Evolutionary conservation across 1,284 basidiomycete species (phyloP), one percentile per base, ranked within the genome.

Genomic region (Phylloboletellus chloephorus): DNA sequence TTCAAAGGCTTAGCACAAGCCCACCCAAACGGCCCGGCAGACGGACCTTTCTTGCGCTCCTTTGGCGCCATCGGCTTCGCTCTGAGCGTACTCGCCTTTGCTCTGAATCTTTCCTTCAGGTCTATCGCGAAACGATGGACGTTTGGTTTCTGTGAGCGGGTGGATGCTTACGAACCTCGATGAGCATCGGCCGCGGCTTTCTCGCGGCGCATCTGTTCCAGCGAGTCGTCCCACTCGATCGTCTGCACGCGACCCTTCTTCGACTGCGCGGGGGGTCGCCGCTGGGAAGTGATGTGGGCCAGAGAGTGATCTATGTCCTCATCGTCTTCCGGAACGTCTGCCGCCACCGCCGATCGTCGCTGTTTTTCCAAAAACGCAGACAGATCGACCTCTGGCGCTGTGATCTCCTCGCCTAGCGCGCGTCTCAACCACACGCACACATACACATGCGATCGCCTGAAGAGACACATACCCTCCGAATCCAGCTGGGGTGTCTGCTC

Each of bases 301-400:
- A 87, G 61, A 4, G 68, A 72, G 23, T 68, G 64, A 48, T 86
- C 82, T 13, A 87, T 67, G 39, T 77, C 76, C 3, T 77, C 78
- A 20, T 79, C 74, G 0, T 62, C 66, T 9, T 52, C 55, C 0
- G 50, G 47, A 3, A 53, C 48, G 4, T 44, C 44, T 2, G 19
- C 23, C 2, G 10, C 31, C 12, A 34, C 4, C 21, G 74, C 75
- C 5, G 68, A 65, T 25, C 77, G 56, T 23, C 71, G 67, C 49
- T 88, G 84, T 38, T 66, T 73, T 46, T 75, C 78, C 31, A 87
- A 64, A 51, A 88, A 83, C 0, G 64, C 50, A 0, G 82, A 75
- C 3, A 88, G 52, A 61, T 88, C 84, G 8, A 88, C 73, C 57
- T 88, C 82, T 3, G 82, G 80, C 48, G 86, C 84, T 0, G 72